phyloP scores from a whole-genome alignment of 768 basidiomycete species.

The Auriscalpium orientale region DNA sequence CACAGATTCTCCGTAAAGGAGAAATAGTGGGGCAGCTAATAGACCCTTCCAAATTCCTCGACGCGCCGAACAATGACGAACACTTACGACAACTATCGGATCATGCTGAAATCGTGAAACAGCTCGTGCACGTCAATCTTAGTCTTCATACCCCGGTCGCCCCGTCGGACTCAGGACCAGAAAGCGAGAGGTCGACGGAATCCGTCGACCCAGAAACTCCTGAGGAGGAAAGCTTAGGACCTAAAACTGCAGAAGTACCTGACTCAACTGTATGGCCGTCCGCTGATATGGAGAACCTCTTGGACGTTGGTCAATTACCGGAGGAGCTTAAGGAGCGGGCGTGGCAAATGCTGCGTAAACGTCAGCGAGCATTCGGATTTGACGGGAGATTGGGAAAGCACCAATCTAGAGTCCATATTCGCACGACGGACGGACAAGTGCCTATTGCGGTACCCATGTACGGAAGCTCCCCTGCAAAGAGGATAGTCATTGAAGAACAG shows the following conservation, averaged over 20 bases:
- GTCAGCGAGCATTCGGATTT: slow-evolving; percentile 16
- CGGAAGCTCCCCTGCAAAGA: background rate
- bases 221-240: slow-evolving; percentile 21
- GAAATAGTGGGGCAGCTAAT: background rate
- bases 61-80: background rate
- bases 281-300: background rate
- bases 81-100: background rate
- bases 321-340: slow-evolving; percentile 2
- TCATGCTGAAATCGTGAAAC: background rate
- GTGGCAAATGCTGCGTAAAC: background rate
- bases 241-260: slow-evolving; percentile 22
- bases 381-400: slow-evolving; percentile 18
- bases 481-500: slow-evolving; percentile 2
- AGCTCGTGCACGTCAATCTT: background rate
- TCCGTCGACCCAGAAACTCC: background rate
- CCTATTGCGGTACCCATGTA: slow-evolving; percentile 7
- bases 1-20: background rate
- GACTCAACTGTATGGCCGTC: slow-evolving; percentile 8
- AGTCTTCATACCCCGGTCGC: no score
- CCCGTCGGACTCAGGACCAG: no score
- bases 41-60: background rate
- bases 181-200: background rate
- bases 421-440: background rate
- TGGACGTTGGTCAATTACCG: background rate
- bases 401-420: background rate